phyloP scores from a whole-genome alignment of 2,329 filamentous ascomycete genomes.

The Fusarium decemcellulare region DNA sequence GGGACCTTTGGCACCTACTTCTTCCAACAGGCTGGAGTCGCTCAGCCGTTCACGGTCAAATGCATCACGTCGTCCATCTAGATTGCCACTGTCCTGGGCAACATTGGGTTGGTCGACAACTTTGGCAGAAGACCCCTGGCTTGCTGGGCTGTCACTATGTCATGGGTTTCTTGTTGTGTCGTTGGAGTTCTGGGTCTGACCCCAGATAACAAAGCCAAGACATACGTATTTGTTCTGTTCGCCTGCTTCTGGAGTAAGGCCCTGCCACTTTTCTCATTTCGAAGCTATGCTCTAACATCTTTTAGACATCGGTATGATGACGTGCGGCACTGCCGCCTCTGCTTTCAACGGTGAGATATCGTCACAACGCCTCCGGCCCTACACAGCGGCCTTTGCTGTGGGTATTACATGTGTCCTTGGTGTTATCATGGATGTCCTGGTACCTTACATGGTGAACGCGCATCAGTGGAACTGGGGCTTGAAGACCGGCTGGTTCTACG shows the following conservation, averaged over 20 bases:
- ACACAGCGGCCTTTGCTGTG: slow-evolving; percentile 49
- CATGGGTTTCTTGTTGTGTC: not conserved
- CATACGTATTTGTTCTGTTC: slow-evolving; percentile 1
- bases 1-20: slow-evolving; percentile 69
- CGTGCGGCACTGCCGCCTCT: slow-evolving; percentile 45
- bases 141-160: not conserved
- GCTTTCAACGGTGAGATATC: slow-evolving; percentile 54
- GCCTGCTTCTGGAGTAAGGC: slow-evolving; percentile 10
- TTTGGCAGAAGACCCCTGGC: slow-evolving; percentile 4
- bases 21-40: slow-evolving; percentile 49
- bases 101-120: not conserved
- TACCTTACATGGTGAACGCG: slow-evolving; percentile 50
- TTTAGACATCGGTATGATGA: slow-evolving; percentile 42
- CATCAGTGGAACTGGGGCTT: slow-evolving; percentile 49
- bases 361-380: slow-evolving; percentile 50
- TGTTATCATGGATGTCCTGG: slow-evolving; percentile 44
- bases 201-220: not conserved
- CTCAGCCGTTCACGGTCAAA: slow-evolving; percentile 35
- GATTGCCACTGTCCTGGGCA: slow-evolving; percentile 23
- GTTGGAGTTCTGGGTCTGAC: slow-evolving; percentile 3
- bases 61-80: slow-evolving; percentile 30
- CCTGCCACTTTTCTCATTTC: not conserved
- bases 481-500: slow-evolving; percentile 51
- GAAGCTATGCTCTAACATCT: slow-evolving; percentile 20
- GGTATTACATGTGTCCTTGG: slow-evolving; percentile 43